phyloP scores from a whole-genome alignment of 306 rosid genomes.

The Senna tora region DNA sequence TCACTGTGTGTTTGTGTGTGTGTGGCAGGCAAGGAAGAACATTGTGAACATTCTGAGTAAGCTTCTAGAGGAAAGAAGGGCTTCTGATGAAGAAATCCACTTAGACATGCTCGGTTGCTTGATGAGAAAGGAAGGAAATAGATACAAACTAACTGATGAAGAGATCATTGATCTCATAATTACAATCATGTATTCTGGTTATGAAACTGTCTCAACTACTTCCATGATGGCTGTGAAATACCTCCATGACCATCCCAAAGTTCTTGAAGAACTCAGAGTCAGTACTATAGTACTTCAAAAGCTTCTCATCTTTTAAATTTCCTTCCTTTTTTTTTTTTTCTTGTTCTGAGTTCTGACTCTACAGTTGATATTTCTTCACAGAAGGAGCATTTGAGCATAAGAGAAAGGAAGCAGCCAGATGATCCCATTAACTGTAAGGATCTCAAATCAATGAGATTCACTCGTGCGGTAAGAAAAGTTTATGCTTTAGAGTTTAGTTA shows the following conservation, averaged over 20 bases:
- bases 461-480: conserved; percentile 80
- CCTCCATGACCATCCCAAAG: conserved; percentile 89
- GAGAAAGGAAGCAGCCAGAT: conserved; percentile 64
- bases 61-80: conserved; percentile 70
- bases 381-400: conserved; percentile 86
- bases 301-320: not conserved
- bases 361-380: conserved; percentile 37
- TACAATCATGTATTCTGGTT: conserved; percentile 87
- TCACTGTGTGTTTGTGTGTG: conserved; percentile 6
- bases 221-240: conserved; percentile 97
- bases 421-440: conserved; percentile 76
- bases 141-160: conserved; percentile 68
- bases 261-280: conserved; percentile 87
- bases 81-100: conserved; percentile 52
- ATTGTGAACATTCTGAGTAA: conserved; percentile 61
- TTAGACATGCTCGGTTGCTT: conserved; percentile 73
- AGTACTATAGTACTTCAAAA: conserved; percentile 50
- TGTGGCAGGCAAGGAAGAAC: conserved; percentile 79
- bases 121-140: conserved; percentile 65
- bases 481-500: not conserved
- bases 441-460: conserved; percentile 81
- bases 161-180: conserved; percentile 86
- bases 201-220: conserved; percentile 96
- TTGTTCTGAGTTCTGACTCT: conserved; percentile 44
- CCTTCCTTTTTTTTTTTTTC: not conserved